These are phyloP conservation scores for Mollisiaceae sp. DNA, from an alignment of 2,329 filamentous ascomycete species.

Conservation along the genomic window DNA sequence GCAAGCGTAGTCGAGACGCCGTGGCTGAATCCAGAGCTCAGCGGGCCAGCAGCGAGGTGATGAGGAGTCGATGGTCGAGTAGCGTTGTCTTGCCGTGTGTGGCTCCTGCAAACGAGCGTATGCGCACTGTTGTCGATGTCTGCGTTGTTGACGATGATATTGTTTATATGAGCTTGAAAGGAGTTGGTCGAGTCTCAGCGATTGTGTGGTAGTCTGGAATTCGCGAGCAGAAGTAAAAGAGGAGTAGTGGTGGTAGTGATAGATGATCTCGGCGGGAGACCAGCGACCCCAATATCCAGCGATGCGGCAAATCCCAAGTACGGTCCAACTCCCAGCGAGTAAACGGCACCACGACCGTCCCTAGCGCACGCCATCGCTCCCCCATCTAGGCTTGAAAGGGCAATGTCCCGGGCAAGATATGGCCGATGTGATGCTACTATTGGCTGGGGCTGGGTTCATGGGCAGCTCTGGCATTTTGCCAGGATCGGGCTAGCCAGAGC, in stretches of 20 bases:
- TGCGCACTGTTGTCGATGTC: background rate
- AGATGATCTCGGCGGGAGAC: background rate
- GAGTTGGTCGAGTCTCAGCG: slow-evolving; percentile 1
- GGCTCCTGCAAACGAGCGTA: slow-evolving; percentile 9
- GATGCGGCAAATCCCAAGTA: background rate
- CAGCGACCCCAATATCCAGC: slow-evolving; percentile 4
- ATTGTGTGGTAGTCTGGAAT: background rate
- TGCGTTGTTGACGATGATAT: background rate
- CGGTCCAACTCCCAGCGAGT: background rate
- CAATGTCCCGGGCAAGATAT: background rate
- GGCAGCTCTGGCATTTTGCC: background rate
- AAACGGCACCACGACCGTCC: background rate
- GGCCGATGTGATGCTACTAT: background rate
- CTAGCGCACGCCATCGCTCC: slow-evolving; percentile 7
- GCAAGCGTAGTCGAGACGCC: slow-evolving; percentile 26
- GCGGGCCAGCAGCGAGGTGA: background rate
- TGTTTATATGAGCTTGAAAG: background rate
- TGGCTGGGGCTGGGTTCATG: background rate
- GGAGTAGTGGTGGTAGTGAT: background rate
- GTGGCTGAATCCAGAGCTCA: slow-evolving; percentile 29
- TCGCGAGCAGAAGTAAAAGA: background rate
- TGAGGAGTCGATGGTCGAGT: slow-evolving; percentile 15
- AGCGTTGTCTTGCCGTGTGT: slow-evolving; percentile 11
- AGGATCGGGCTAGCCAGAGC: background rate
- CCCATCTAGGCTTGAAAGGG: background rate